Conservation (phyloP, 169 alveolate species). For the Plasmodium malariae region DNA sequence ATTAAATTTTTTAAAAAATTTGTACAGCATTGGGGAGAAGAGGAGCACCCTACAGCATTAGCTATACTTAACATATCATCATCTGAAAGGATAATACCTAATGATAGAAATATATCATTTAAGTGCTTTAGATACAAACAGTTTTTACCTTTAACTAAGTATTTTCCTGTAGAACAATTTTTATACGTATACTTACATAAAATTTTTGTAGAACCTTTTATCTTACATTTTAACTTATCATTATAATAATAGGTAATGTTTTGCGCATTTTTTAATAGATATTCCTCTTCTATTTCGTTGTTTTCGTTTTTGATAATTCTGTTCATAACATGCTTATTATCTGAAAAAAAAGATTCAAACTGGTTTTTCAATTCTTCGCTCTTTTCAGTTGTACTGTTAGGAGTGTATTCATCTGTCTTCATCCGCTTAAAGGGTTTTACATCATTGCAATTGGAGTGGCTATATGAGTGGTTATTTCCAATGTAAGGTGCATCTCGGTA, state of each 20-base stretch:
- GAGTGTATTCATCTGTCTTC: no score
- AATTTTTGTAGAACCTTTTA: constrained; percentile 10
- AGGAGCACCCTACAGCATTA: constrained; percentile 20
- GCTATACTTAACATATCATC: constrained; percentile 34
- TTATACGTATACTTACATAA: constrained; percentile 40
- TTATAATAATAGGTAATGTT: constrained; percentile 5
- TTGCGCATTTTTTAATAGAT: not conserved
- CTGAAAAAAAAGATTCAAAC: constrained; percentile 6
- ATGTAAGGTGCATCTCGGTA: no score
- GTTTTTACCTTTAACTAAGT: constrained; percentile 27
- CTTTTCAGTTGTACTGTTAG: no score
- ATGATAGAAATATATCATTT: constrained; percentile 25
- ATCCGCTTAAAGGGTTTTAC: no score
- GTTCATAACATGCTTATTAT: not conserved
- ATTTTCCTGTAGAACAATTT: constrained; percentile 9
- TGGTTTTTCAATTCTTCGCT: not conserved
- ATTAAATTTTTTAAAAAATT: constrained; percentile 37
- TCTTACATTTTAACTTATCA: not conserved
- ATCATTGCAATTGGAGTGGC: no score
- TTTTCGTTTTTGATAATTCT: not conserved
- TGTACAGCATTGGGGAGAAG: constrained; percentile 48
- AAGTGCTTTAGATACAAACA: constrained; percentile 40
- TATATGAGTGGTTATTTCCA: no score
- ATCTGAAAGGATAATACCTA: constrained; percentile 29
- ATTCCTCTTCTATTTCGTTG: not conserved